These are phyloP conservation scores for Phytophthora chlamydospora DNA, from an alignment of 352 stramenopile species.

Conservation along the genomic window DNA sequence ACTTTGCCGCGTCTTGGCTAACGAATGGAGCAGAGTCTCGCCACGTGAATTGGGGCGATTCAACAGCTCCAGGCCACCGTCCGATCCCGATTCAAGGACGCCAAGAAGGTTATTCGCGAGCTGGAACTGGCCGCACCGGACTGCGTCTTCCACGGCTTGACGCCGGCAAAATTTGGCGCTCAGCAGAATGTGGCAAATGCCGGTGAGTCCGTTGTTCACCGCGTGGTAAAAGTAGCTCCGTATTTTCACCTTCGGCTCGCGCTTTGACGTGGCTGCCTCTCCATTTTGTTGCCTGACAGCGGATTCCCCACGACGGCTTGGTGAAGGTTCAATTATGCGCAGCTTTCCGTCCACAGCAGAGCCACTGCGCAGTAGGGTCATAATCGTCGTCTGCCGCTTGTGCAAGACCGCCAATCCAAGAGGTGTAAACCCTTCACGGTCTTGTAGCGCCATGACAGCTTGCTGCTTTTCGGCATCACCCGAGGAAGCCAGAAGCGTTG, in stretches of 20 bases:
- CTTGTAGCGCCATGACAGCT: slow-evolving; percentile 40
- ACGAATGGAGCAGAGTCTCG: slow-evolving; percentile 66
- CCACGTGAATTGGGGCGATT: slow-evolving; percentile 46
- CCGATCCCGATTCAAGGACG: slow-evolving; percentile 51
- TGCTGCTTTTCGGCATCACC: slow-evolving; percentile 30
- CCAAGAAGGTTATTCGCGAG: slow-evolving; percentile 73
- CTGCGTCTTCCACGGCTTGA: slow-evolving; percentile 77
- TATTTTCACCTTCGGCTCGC: slow-evolving; percentile 27
- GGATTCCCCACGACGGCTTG: slow-evolving; percentile 11
- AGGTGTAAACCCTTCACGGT: slow-evolving; percentile 58
- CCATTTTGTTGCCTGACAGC: slow-evolving; percentile 4
- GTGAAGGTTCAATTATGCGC: slow-evolving; percentile 22
- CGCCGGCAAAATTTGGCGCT: slow-evolving; percentile 73
- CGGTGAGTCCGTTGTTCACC: slow-evolving; percentile 68
- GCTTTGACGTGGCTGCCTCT: slow-evolving; percentile 7
- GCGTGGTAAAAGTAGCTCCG: slow-evolving; percentile 82
- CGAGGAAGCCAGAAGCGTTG: slow-evolving; percentile 54
- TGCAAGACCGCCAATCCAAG: slow-evolving; percentile 62
- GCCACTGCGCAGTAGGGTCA: slow-evolving; percentile 72
- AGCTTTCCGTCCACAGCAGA: slow-evolving; percentile 62
- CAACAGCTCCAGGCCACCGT: slow-evolving; percentile 39
- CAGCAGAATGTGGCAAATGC: slow-evolving; percentile 81
- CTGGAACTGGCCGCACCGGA: slow-evolving; percentile 74
- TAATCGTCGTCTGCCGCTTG: slow-evolving; percentile 75
- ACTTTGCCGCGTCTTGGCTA: slow-evolving; percentile 58